These are phyloP conservation scores for Auriscalpium vulgare DNA, from an alignment of 768 basidiomycete species.

Conservation along the genomic window DNA sequence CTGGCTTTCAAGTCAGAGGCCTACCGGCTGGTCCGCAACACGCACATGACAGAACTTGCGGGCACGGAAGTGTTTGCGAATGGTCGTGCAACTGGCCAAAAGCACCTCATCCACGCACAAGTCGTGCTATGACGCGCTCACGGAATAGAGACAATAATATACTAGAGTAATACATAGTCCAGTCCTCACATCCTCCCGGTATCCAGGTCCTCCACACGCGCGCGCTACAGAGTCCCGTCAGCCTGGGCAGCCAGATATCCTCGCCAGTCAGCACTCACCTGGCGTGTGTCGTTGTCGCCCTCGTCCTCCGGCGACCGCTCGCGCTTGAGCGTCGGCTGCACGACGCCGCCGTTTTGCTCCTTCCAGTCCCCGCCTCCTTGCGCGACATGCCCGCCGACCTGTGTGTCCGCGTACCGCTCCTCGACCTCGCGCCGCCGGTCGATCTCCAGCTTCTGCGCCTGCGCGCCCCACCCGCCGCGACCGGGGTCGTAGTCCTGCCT, in stretches of 20 bases:
- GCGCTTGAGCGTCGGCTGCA: constrained; percentile 46
- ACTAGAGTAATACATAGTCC: constrained; percentile 10
- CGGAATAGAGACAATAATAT: not conserved
- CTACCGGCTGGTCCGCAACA: constrained; percentile 51
- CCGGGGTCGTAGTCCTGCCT: constrained; percentile 96
- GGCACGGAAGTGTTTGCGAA: constrained; percentile 26
- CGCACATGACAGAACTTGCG: constrained; percentile 49
- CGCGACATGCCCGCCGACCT: constrained; percentile 74
- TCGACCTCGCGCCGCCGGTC: constrained; percentile 78
- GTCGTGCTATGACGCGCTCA: constrained; percentile 37
- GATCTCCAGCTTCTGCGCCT: constrained; percentile 64
- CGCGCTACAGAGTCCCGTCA: constrained; percentile 41
- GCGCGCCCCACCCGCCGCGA: constrained; percentile 91
- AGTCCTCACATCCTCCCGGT: constrained; percentile 57
- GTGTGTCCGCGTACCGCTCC: constrained; percentile 77
- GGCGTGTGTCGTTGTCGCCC: constrained; percentile 41
- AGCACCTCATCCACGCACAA: constrained; percentile 38
- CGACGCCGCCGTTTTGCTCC: constrained; percentile 41
- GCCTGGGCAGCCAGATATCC: not conserved
- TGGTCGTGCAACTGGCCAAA: constrained; percentile 10
- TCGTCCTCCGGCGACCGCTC: constrained; percentile 76
- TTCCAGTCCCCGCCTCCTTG: constrained; percentile 86
- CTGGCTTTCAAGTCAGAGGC: constrained; percentile 56
- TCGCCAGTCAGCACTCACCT: constrained; percentile 32
- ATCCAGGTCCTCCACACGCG: constrained; percentile 56